Percentiles rank a stretch among this genome's conserved stretches.
Evolutionary conservation across 371 early-diverging fungal species (phyloP).

Genomic region (Lichtheimia hyalospora): DNA sequence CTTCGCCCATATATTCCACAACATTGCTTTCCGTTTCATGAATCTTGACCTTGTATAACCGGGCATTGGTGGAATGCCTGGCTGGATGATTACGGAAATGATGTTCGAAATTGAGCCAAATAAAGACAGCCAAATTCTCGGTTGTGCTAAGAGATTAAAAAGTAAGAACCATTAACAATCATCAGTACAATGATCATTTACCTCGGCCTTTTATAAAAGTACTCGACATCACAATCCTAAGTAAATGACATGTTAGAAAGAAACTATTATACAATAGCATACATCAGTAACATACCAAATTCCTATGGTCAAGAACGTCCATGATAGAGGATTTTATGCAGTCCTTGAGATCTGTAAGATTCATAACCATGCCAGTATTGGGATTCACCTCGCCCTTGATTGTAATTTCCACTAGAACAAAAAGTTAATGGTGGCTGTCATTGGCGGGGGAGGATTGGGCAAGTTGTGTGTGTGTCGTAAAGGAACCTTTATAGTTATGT

Average conservation of each 20-base stretch:
- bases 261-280: background rate
- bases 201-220: constrained; percentile 60
- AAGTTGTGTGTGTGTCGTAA: background rate
- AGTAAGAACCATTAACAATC: background rate
- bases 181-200: background rate
- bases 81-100: constrained; percentile 39
- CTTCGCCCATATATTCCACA: constrained; percentile 76
- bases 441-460: too few relatives aligned
- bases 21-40: constrained; percentile 76
- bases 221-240: constrained; percentile 79
- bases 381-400: constrained; percentile 75
- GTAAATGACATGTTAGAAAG: background rate
- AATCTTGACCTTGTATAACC: constrained; percentile 65
- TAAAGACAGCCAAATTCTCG: constrained; percentile 86
- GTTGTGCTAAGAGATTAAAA: constrained; percentile 64
- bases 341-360: constrained; percentile 78
- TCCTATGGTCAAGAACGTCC: constrained; percentile 84
- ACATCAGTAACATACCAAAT: constrained; percentile 54
- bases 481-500: constrained; percentile 82
- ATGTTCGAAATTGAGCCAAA: constrained; percentile 69
- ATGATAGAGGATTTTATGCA: constrained; percentile 71
- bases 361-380: constrained; percentile 86
- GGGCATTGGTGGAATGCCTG: constrained; percentile 22
- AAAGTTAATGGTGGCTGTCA: too few relatives aligned
- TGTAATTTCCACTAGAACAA: constrained; percentile 66